Evolutionary conservation across 1,139 yeast species (phyloP), one percentile per base, ranked within the genome.

Genomic region (Hansenula sp.): DNA sequence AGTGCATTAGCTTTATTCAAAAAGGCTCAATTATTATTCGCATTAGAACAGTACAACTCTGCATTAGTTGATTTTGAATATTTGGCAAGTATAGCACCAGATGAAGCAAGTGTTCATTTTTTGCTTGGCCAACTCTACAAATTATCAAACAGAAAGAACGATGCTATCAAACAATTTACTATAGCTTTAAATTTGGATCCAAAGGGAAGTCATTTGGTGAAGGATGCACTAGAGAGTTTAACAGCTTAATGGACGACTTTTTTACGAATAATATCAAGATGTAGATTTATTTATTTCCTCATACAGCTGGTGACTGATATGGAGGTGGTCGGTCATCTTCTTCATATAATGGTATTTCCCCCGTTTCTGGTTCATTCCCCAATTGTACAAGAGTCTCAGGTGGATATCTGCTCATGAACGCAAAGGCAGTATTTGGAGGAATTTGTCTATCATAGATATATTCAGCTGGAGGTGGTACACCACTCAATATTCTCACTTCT

Each of bases 61-160:
- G 95, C 98, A 0, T 65, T 89, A 42, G 73, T 71, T 36, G 85
- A 80, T 57, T 85, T 92, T 58, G 89, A 86, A 55, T 69, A 71
- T 38, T 72, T 94, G 43, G 78, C 76, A 49, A 49, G 51, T 1
- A 48, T 56, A 29, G 96, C 96, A 0, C 97, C 98, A 0, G 95
- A 90, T 59, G 97, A 94, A 60, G 95, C 97, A 0, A 81, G 89
- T 42, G 96, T 92, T 21, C 97, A 90, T 61, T 88, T 85, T 65
- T 65, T 90, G 38, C 69, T 92, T 38, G 98, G 97, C 17, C 90
- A 89, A 59, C 70, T 90, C 45, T 88, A 89, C 68, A 86, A 84
- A 56, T 75, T 83, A 29, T 77, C 83, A 50, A 81, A 83, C 28
- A 80, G 86, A 50, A 82, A 80, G 55, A 79, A 77, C 51, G 79